Base-by-base conservation (phyloP, 148 eudicot genomes). In the Agrostemma githago region DNA sequence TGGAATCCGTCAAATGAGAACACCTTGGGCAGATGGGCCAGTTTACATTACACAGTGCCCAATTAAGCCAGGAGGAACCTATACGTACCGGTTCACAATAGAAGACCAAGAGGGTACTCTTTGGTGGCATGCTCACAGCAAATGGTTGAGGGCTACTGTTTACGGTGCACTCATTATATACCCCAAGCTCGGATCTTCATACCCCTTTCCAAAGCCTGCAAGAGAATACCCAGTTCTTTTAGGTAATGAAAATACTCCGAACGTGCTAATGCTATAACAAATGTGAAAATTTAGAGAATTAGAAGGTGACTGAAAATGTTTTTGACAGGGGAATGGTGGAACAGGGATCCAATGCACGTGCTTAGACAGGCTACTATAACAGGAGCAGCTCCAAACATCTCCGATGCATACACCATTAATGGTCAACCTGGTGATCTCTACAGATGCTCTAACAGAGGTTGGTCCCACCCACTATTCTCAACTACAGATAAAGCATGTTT, bases 51-150 rank as follows among this genome's bases (percentile, higher is more conserved):
- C 98, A 8, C 98, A 94, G 21, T 94, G 97, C 74, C 97, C 98
- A 2, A 91, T 94, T 20, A 82, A 42, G 68, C 93, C 96, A 14
- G 98, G 98, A 73, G 84, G 71, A 68, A 83, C 85, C 62, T 94
- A 91, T 84, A 91, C 97, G 5, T 94, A 94, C 76, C 67, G 87
- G 61, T 94, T 83, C 85, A 86, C 86, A 8, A 84, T 94, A 1
- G 88, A 86, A 76, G 66, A 94, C 16, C 97, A 89, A 70, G 93
- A 89, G 78, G 98, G 98, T 38, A 89, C 98, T 12, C 82, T 94
- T 17, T 89, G 96, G 98, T 94, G 98, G 98, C 97, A 94, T 68
- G 98, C 98, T 72, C 98, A 91, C 64, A 88, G 89, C 85, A 81
- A 82, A 81, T 91, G 96, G 97, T 78, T 94, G 57, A 84, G 98